Evolutionary conservation across 331 rosid genomes (phyloP), one percentile per base, ranked within the genome.

Genomic region (Quercus tomentella): DNA sequence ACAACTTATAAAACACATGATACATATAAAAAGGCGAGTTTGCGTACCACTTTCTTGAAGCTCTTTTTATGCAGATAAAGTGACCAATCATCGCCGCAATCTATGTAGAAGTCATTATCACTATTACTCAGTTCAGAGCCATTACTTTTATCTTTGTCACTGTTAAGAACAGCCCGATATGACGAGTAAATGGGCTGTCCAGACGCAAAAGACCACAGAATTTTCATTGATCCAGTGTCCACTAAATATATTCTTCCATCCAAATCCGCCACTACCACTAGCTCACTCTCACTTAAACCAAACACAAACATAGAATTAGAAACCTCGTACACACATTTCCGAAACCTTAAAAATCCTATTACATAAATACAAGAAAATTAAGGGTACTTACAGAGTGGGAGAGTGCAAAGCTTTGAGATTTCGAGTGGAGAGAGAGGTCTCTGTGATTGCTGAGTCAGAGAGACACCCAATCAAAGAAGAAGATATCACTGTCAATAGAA

Each of bases 111-210:
- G 60, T 74, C 72, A 70, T 45, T 23, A 14, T 12, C 55, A 49
- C 18, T 30, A 7, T 12, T 15, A 14, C 33, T 30, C 4, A 57
- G 43, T 37, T 55, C 79, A 7, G 83, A 73, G 7, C 22, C 66
- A 66, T 66, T 69, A 61, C 70, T n/a, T 30, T 28, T 26, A 21
- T 23, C 51, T 28, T 28, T 74, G 35, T 79, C 62, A 4, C 25
- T 18, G 55, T 43, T 49, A 9, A 60, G 43, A 30, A 77, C 12
- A 4, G 66, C 79, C 61, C 63, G 88, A 74, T 74, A 81, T 1
- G 88, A 78, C 26, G 81, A 70, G 37, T 81, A 76, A 41, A 75
- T 85, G 2, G 85, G 78, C 23, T 56, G 14, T 6, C 88, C 85
- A 0, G 85, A 85, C 4, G 81, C 17, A 28, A 79, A 75, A 1